Evolutionary conservation across 225 moss, liverwort and hornwort species (phyloP), one percentile per base, ranked within the genome.

Genomic region (Thuidium tamariscinum): DNA sequence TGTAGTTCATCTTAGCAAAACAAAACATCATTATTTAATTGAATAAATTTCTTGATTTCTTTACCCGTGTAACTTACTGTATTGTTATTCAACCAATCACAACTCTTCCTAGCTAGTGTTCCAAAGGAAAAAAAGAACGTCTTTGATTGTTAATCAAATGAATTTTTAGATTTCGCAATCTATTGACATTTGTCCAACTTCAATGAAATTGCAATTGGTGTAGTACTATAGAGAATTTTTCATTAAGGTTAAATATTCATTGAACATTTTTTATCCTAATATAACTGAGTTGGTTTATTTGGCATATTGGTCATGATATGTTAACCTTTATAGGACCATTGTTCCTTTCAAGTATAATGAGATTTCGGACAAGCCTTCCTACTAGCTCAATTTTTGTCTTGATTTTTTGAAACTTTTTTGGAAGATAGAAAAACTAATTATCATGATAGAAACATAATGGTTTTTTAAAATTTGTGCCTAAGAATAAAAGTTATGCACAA

Each of bases 111-210:
- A 3, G 3, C 5, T 29, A 3, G 3, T 29, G 10, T 29, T 0
- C 3, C 2, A 16, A 70, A 41, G 5, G 1, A 29, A 29, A n/a
- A 61, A 61, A 29, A 29, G 3, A 15, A 62, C 15, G 0, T 15
- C 29, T 61, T 61, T 15, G 7, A 62, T 1, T 62, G 30, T 6
- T 62, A 62, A 62, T 14, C 11, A 62, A 62, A 62, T 30, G 62
- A 16, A 62, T 30, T 7, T 30, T 2, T 62, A 15, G 30, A 7
- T 62, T 15, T 62, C 15, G 21, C 17, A 17, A 54, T 26, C 25
- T 21, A 39, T 5, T 3, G 26, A 2, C 15, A 15, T 15, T 0
- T 0, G 0, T 11, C 15, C 8, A 14, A 69, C 3, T 2, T 0
- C 0, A 0, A 46, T 6, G 30, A 29, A 8, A 46, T 71, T 44